Evolutionary conservation across 2,329 filamentous ascomycete species (phyloP), one percentile per base, ranked within the genome.

Genomic region (Fusarium pseudograminearum): DNA sequence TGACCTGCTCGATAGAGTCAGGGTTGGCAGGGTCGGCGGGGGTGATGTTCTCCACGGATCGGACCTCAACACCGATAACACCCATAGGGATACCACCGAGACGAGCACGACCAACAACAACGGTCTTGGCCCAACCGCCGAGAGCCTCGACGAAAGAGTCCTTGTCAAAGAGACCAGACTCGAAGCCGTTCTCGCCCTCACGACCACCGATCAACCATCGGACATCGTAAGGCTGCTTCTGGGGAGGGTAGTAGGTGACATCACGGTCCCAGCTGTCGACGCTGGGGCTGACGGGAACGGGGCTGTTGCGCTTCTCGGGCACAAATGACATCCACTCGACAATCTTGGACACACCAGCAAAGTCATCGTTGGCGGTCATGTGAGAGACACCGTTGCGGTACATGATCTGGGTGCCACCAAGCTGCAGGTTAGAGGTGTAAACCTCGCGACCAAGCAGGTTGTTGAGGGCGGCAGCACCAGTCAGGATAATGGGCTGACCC

Each of bases 391-490:
- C 96, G 80, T 99, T 99, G 84, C 93, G 94, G 89, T 99, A 98
- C 96, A 99, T 99, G 87, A 99, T 99, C 83, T 99, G 96, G n/a
- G 96, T 99, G 75, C 96, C 96, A 90, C 96, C 96, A 71, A 99
- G 93, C 86, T 99, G 96, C 78, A 99, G 84, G 87, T 99, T 99
- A 65, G 96, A 98, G 26, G 96, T 98, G 85, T 99, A 99, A 31
- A 99, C 95, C 82, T 99, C 96, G 74, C 97, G 94, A 77, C 96
- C 96, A 65, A 99, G 90, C 76, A 99, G 87, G 85, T 98, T 99
- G 89, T 99, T 99, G 80, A 99, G 91, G 63, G 96, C 96, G 71
- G 93, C 93, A 50, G 96, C 96, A 88, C 96, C 96, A 76, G 96
- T 99, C 69, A 99, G 89, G 77, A 99, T 99, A 80, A 99, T 99